phyloP scores from a whole-genome alignment of 306 rosid genomes.

The Fragaria iinumae region DNA sequence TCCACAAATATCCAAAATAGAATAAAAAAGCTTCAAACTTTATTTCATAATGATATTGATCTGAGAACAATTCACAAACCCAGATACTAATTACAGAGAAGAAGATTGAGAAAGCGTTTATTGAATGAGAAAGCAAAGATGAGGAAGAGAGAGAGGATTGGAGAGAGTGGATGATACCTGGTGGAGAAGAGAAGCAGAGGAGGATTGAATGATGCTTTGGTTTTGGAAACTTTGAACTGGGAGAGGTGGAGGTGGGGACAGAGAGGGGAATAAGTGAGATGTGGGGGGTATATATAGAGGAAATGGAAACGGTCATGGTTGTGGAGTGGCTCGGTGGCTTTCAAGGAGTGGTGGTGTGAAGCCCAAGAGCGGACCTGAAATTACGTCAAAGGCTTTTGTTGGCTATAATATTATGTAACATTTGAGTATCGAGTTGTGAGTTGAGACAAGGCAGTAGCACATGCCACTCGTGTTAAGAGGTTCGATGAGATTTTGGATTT shows the following conservation, averaged over 20 bases:
- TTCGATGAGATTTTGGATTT: background rate
- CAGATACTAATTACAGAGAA: background rate
- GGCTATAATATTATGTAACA: too few species aligned
- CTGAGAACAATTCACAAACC: background rate
- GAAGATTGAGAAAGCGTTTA: background rate
- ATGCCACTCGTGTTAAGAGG: background rate
- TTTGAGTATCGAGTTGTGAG: background rate
- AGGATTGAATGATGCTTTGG: background rate
- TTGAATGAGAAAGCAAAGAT: background rate
- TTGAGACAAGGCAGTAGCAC: background rate
- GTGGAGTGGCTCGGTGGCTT: background rate
- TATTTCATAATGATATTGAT: background rate
- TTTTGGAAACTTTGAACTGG: constrained; percentile 1
- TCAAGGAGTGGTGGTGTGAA: background rate
- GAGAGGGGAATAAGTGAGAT: background rate
- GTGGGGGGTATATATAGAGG: constrained; percentile 16
- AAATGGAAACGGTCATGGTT: constrained; percentile 6
- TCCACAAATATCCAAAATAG: background rate
- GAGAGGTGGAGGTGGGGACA: background rate
- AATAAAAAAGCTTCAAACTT: background rate
- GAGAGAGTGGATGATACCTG: constrained; percentile 6
- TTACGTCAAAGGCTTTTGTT: background rate
- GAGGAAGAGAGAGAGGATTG: background rate
- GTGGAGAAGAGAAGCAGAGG: constrained; percentile 8
- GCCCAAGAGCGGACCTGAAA: background rate